Percentiles rank a stretch among this genome's conserved stretches.
phyloP scores from a whole-genome alignment of 768 basidiomycete genomes.

The Panaeolus papilionaceus region DNA sequence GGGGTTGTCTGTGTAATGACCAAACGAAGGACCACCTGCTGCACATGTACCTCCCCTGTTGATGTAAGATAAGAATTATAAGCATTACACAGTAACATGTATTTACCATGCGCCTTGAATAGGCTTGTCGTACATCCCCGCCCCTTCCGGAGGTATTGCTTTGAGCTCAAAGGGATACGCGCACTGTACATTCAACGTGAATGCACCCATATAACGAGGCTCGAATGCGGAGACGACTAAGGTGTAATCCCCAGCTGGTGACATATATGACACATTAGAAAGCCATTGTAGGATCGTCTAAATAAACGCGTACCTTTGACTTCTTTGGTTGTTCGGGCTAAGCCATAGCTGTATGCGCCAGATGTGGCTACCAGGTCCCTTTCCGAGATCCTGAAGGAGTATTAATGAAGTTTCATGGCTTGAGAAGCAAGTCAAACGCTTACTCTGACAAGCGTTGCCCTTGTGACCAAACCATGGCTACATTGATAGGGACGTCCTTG shows the following conservation, averaged over 20 bases:
- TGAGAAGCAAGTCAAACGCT: constrained; percentile 34
- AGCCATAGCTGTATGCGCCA: constrained; percentile 83
- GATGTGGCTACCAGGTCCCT: constrained; percentile 78
- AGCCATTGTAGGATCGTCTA: background rate
- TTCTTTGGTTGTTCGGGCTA: constrained; percentile 58
- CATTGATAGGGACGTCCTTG: constrained; percentile 75
- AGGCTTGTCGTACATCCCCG: constrained; percentile 83
- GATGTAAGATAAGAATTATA: constrained; percentile 5
- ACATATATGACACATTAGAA: constrained; percentile 12
- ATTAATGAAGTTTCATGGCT: constrained; percentile 4
- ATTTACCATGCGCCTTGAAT: constrained; percentile 78
- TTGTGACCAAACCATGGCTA: constrained; percentile 75
- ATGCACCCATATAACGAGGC: constrained; percentile 69
- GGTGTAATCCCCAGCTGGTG: constrained; percentile 78
- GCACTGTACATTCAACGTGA: constrained; percentile 68
- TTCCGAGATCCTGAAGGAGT: constrained; percentile 51
- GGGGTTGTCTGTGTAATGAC: constrained; percentile 73
- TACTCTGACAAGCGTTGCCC: constrained; percentile 81
- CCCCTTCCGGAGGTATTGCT: constrained; percentile 83
- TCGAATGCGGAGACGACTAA: constrained; percentile 88
- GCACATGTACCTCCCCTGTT: constrained; percentile 63
- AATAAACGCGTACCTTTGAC: constrained; percentile 53
- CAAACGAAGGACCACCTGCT: constrained; percentile 71
- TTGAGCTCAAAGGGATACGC: constrained; percentile 65
- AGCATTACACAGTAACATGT: background rate